Evolutionary conservation across 257 asterid genomes (phyloP), one percentile per base, ranked within the genome.

Genomic region (Petrea volubilis): DNA sequence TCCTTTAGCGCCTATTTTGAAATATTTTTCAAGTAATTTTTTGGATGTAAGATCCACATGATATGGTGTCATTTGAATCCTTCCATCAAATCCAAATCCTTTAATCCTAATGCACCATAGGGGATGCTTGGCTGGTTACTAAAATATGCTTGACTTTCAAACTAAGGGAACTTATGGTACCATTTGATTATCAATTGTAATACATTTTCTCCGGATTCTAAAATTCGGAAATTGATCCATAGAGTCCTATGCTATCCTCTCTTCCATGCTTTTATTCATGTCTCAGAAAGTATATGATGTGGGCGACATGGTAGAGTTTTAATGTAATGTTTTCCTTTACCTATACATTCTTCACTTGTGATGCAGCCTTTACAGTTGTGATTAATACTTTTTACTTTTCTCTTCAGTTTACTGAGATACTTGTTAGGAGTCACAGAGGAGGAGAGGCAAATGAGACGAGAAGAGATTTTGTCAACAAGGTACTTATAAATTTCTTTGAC

Each of bases 401-500:
- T 56, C 68, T 81, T 77, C 91, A 95, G 99, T 77, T 90, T 92
- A 71, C 23, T 90, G 87, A 86, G 98, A 70, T 68, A 95, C 79
- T 77, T 95, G 78, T 61, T 95, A 79, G 96, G 97, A 82, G 82
- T 95, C 66, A 87, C 97, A 0, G 94, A 92, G 74, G 97, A 92
- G 78, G 98, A 95, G 83, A 86, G 97, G 75, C 88, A 88, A 83
- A 75, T 43, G 44, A 88, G 98, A 77, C 89, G 98, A 24, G 98
- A 90, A 79, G 97, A 95, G 82, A 95, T 95, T 75, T 78, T 92
- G 76, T 87, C 96, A 40, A 90, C 98, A 58, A 92, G 96, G 99
- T 95, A 87, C 76, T 55, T 58, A 47, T 21, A 66, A 17, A 23
- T 69, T 14, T 67, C 63, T 57, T 64, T 27, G 13, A 29, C 29